Evolutionary conservation across 768 basidiomycete genomes (phyloP), one percentile per base, ranked within the genome.

Genomic region (Rhodosporidiobolus sp.): DNA sequence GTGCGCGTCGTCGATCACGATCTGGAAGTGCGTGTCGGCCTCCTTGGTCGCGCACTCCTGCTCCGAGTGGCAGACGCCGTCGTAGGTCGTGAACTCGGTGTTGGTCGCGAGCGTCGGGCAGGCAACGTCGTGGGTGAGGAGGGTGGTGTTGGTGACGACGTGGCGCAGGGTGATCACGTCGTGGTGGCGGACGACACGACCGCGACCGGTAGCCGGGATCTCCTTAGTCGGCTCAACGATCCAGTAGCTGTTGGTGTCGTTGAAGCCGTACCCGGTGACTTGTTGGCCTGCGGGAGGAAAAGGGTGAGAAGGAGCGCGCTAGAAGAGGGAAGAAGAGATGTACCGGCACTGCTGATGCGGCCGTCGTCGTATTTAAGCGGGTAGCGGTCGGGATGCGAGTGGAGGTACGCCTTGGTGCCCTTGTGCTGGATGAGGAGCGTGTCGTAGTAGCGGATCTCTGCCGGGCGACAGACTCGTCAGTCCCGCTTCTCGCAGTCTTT

Each of bases 21-120:
- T 77, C 74, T 86, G 83, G 86, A 97, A 99, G 16, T 94, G 85
- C 0, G 95, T 97, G 70, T 99, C 94, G 72, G 92, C 91, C 79
- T 90, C 85, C 61, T 90, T 86, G 14, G 85, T 84, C 67, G n/a
- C 19, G 57, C 72, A 64, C 63, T 73, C 72, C 26, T 73, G 43
- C 24, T 87, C 83, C 50, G 71, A 67, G 50, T 70, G 65, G 75
- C 95, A 91, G 71, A 91, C 89, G 78, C 87, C 89, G 9, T 88
- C 80, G 87, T 88, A 90, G 0, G 96, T 98, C 11, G 96, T 99
- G 81, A 98, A 94, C 81, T 99, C 96, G 80, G 97, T 94, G 81
- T 98, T 98, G 59, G 96, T 99, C 24, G 96, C 89, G 89, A 92
- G 94, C 60, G 94, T 86, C 9, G 96, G 91, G 1, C 92, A 96